Conservation (phyloP, 2,329 filamentous ascomycete genomes). For the Intubia oerlemansii region DNA sequence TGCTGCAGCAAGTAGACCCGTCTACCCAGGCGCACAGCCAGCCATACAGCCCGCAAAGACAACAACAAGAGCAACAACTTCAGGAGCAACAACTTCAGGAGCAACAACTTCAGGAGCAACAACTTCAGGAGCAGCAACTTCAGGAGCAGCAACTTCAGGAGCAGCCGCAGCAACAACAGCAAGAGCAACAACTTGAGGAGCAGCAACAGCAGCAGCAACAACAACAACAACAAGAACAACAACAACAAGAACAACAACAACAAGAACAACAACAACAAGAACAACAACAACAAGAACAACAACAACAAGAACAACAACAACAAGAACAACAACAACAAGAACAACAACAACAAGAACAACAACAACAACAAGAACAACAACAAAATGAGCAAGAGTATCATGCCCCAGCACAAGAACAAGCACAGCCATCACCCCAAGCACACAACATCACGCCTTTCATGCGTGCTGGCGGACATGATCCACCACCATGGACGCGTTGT, state of each 20-base stretch:
- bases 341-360: not conserved
- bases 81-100: not conserved
- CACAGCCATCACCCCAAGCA: not conserved
- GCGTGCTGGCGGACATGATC: slow-evolving; percentile 4
- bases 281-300: not conserved
- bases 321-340: not conserved
- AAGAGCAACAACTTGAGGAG: not conserved
- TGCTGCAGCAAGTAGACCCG: too few relatives aligned
- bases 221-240: too few relatives aligned
- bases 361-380: not conserved
- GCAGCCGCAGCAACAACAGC: not conserved
- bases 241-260: too few relatives aligned
- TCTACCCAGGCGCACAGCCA: too few relatives aligned
- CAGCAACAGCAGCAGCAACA: not conserved
- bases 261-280: not conserved
- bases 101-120: not conserved
- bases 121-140: not conserved
- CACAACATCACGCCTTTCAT: too few relatives aligned
- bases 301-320: not conserved
- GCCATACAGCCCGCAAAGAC: too few relatives aligned
- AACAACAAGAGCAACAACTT: not conserved
- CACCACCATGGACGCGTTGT: slow-evolving; percentile 3
- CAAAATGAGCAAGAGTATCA: not conserved
- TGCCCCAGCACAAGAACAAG: not conserved
- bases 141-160: not conserved